phyloP scores from a whole-genome alignment of 208 protist species.

The Trypanosoma boissoni region DNA sequence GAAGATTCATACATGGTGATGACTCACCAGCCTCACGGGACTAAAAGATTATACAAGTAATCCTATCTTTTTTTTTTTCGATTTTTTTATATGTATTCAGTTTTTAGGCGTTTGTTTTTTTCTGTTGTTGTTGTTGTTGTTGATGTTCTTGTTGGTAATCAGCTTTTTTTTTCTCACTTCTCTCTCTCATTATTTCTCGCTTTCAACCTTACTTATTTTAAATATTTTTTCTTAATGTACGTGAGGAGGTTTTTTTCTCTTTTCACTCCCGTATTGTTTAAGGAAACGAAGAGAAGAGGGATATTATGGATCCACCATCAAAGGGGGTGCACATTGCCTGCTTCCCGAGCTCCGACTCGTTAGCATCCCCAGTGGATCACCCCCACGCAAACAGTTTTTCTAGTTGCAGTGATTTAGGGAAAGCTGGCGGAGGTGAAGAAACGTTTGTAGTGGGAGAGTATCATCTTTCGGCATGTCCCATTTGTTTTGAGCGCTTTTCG shows the following conservation, averaged over 20 bases:
- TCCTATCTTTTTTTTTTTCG: conserved; percentile 2
- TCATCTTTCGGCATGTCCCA: conserved; percentile 63
- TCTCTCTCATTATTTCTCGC: neutral
- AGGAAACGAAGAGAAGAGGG: neutral
- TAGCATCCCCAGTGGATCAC: conserved; percentile 9
- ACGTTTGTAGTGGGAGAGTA: conserved; percentile 74
- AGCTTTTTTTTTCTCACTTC: conserved; percentile 1
- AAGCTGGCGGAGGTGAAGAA: conserved; percentile 27
- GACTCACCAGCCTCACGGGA: neutral
- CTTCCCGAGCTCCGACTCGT: conserved; percentile 19
- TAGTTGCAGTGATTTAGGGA: conserved; percentile 14
- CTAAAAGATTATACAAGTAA: neutral
- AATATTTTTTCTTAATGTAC: too few relatives aligned
- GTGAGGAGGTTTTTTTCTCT: too few relatives aligned
- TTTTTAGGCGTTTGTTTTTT: conserved; percentile 1
- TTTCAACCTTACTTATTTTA: neutral
- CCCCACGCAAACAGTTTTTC: conserved; percentile 13
- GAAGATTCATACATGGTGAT: conserved; percentile 60
- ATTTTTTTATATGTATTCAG: neutral
- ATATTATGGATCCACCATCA: conserved; percentile 3
- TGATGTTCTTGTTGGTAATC: too few relatives aligned
- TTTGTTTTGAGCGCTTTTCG: conserved; percentile 79
- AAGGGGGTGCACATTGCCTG: conserved; percentile 6
- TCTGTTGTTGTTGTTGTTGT: neutral
- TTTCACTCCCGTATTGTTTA: neutral